phyloP scores from a whole-genome alignment of 345 rosid genomes.

The Heritiera littoralis region DNA sequence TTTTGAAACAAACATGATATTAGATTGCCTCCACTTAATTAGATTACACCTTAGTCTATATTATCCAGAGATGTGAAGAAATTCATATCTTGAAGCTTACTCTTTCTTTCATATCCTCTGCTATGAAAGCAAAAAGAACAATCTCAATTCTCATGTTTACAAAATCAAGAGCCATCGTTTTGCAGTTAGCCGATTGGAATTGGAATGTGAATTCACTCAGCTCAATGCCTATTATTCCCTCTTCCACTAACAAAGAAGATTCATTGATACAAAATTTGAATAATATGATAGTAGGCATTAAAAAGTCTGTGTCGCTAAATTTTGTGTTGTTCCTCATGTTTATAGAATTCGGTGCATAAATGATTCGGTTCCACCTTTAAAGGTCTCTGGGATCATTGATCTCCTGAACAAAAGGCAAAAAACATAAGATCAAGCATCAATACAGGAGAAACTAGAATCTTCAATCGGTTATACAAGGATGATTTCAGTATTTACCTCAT shows the following conservation, averaged over 20 bases:
- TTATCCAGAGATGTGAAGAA: too few relatives aligned
- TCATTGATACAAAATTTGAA: neutral
- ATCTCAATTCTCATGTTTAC: neutral
- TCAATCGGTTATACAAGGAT: neutral
- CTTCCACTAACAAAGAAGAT: neutral
- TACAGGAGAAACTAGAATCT: neutral
- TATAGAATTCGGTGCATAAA: neutral
- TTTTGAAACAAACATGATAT: too few relatives aligned
- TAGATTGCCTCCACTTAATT: too few relatives aligned
- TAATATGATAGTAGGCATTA: neutral
- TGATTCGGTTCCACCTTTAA: neutral
- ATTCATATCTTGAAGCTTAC: too few relatives aligned
- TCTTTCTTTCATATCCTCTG: too few relatives aligned
- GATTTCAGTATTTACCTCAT: constrained; percentile 35
- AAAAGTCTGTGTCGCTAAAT: neutral
- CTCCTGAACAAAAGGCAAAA: constrained; percentile 33
- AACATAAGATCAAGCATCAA: neutral
- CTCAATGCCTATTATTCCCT: constrained; percentile 8
- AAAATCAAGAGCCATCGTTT: neutral
- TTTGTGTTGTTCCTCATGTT: neutral
- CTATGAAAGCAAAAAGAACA: too few relatives aligned
- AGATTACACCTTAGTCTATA: too few relatives aligned
- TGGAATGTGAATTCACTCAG: neutral
- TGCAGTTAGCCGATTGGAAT: neutral
- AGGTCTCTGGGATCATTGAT: constrained; percentile 36